A percentile compares a stretch with the other conserved stretches of the same genome.
phyloP scores from a whole-genome alignment of 2,329 filamentous ascomycete genomes.

The Alternaria sp. region DNA sequence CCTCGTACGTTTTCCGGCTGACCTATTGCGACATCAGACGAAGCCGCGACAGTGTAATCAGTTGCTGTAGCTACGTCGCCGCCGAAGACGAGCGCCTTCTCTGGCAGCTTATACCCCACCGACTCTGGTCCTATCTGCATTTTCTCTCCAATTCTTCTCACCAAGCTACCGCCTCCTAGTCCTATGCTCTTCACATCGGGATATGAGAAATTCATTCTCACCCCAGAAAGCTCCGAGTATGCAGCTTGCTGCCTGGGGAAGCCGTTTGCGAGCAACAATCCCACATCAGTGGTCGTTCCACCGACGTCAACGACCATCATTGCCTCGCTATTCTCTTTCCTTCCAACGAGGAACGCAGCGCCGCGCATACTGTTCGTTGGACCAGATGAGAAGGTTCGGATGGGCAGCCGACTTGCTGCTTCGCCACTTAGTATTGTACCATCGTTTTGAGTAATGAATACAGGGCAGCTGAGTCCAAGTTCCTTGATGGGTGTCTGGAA shows the following conservation, averaged over 20 bases:
- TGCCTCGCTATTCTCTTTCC: conserved; percentile 52
- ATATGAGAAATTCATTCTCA: conserved; percentile 65
- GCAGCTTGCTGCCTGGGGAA: conserved; percentile 70
- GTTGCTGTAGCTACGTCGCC: conserved; percentile 67
- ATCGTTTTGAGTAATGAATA: conserved; percentile 64
- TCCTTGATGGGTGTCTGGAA: conserved; percentile 58
- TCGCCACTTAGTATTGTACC: conserved; percentile 60
- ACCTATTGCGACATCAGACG: conserved; percentile 54
- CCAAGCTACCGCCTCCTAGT: conserved; percentile 66
- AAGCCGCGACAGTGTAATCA: conserved; percentile 59
- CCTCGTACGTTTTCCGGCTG: conserved; percentile 51
- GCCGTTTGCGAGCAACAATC: conserved; percentile 67
- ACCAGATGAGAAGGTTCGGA: conserved; percentile 62
- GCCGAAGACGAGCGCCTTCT: conserved; percentile 65
- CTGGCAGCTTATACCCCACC: conserved; percentile 66
- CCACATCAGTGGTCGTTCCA: conserved; percentile 72
- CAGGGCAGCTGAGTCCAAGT: conserved; percentile 57
- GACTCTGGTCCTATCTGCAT: conserved; percentile 67
- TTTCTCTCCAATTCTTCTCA: conserved; percentile 53
- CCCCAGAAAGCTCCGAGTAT: conserved; percentile 68
- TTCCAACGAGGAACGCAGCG: conserved; percentile 54
- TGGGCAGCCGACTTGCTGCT: conserved; percentile 59
- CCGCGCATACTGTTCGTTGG: conserved; percentile 64
- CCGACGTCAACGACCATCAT: conserved; percentile 72
- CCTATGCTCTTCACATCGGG: conserved; percentile 68